A percentile compares a stretch with the other conserved stretches of the same genome.
phyloP scores from a whole-genome alignment of 1,284 basidiomycete genomes.

The Rugosomyces carneus region DNA sequence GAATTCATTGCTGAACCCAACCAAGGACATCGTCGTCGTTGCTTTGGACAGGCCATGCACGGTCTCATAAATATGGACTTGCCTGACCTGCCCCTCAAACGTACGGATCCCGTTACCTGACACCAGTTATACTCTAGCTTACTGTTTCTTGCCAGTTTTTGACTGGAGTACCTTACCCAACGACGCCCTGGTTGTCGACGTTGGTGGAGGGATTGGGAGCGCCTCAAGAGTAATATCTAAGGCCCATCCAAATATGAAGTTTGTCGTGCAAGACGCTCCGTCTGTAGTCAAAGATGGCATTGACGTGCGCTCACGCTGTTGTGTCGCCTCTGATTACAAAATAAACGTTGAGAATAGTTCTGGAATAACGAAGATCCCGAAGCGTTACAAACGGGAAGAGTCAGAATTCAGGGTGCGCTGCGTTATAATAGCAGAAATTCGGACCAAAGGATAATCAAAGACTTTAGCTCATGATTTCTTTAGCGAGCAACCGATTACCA shows the following conservation, averaged over 20 bases:
- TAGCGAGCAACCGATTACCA: conserved; percentile 22
- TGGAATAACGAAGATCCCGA: conserved; percentile 26
- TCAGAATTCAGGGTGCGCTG: conserved; percentile 20
- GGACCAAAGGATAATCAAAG: neutral
- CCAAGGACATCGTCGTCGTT: conserved; percentile 19
- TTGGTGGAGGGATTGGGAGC: conserved; percentile 37
- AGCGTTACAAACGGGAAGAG: conserved; percentile 21
- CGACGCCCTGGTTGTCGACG: conserved; percentile 33
- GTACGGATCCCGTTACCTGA: conserved; percentile 20
- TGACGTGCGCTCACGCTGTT: conserved; percentile 18
- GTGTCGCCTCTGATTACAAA: neutral
- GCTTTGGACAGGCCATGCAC: conserved; percentile 32
- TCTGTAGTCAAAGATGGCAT: conserved; percentile 25
- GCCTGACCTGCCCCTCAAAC: conserved; percentile 23
- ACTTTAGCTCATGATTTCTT: conserved; percentile 32
- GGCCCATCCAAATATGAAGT: conserved; percentile 23
- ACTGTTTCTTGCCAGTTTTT: conserved; percentile 25
- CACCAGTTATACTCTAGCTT: too few relatives aligned
- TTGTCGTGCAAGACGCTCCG: conserved; percentile 33
- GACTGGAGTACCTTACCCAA: conserved; percentile 28
- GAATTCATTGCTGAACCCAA: conserved; percentile 25
- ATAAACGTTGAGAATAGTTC: conserved; percentile 17
- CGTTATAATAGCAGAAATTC: conserved; percentile 16
- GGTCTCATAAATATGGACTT: conserved; percentile 23
- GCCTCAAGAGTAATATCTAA: conserved; percentile 23